These are phyloP conservation scores for Phytopythium cucurbitacearum DNA, from an alignment of 352 stramenopile species.

Conservation along the genomic window DNA sequence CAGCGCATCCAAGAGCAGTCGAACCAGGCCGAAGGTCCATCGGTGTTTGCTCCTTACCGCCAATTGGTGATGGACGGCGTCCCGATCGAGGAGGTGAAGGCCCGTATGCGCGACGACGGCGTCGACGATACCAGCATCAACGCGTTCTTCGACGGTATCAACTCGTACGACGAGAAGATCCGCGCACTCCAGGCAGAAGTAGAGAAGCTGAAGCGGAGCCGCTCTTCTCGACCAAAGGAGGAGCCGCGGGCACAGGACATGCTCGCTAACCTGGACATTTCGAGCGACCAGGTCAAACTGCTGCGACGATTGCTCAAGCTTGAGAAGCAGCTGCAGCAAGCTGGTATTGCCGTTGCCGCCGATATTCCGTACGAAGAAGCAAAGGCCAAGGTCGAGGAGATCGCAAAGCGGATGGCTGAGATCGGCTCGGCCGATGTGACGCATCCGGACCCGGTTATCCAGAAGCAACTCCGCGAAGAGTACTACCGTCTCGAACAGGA, in stretches of 20 bases:
- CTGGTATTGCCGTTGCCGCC: slow-evolving; percentile 86
- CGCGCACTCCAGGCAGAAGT: slow-evolving; percentile 75
- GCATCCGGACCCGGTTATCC: slow-evolving; percentile 68
- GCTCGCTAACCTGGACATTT: slow-evolving; percentile 68
- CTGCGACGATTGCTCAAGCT: slow-evolving; percentile 78
- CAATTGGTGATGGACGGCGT: slow-evolving; percentile 68
- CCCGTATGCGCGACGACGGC: slow-evolving; percentile 74
- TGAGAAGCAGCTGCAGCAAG: slow-evolving; percentile 78
- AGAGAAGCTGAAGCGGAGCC: slow-evolving; percentile 71
- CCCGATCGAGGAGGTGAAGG: slow-evolving; percentile 62
- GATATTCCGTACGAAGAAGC: slow-evolving; percentile 93
- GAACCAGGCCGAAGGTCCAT: slow-evolving; percentile 30
- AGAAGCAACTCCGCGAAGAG: slow-evolving; percentile 88
- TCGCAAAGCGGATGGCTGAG: slow-evolving; percentile 89
- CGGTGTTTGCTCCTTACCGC: slow-evolving; percentile 54
- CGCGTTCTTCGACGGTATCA: slow-evolving; percentile 83
- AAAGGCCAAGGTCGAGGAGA: slow-evolving; percentile 88
- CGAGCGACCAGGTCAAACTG: slow-evolving; percentile 71
- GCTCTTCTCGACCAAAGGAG: slow-evolving; percentile 41
- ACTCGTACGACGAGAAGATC: slow-evolving; percentile 83
- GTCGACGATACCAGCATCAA: slow-evolving; percentile 67
- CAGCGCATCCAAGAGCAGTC: slow-evolving; percentile 70
- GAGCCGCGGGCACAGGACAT: slow-evolving; percentile 56
- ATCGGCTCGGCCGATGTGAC: slow-evolving; percentile 91
- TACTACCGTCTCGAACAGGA: slow-evolving; percentile 92